Evolutionary conservation across 495 filamentous ascomycete genomes (phyloP), one percentile per base, ranked within the genome.

Genomic region (Delitschia confertaspora): DNA sequence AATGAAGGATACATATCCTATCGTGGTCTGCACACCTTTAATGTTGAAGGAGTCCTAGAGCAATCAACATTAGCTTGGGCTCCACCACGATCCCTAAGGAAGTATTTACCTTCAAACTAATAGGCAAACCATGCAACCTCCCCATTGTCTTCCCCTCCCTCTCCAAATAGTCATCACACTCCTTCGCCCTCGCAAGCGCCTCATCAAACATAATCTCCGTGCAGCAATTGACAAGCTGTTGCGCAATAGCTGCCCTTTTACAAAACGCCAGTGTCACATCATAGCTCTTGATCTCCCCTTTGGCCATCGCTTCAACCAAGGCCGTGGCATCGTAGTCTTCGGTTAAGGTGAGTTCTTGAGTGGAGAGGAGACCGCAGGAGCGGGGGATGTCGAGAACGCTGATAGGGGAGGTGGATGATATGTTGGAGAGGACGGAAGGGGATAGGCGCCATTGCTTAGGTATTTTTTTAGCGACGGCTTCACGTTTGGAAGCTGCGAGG

Each of bases 21-120:
- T 67, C 8, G 69, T 73, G 1, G 75, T 62, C 46, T 82, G 72
- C 8, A 71, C 59, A 19, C 72, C 76, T 44, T 69, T 61, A 18
- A 85, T 55, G 38, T 78, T 66, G 64, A 85, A 83, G 19, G 70
- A 69, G 49, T 85, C 82, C 51, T 85, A 82, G 17, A n/a, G n/a
- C n/a, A 10, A 2, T 13, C 2, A 35, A 35, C 18, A 2, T 9
- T 9, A 3, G 33, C 18, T n/a, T 9, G n/a, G n/a, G 16, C 16
- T 18, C 10, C 18, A 17, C 6, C 5, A 3, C 11, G 10, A 18
- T 18, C 33, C 16, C n/a, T n/a, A 17, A 2, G 2, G 4, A 32
- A 32, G 32, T 32, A 37, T 17, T 17, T 33, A 51, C 53, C 43
- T 56, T 56, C 19, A 56, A 18, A 23, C 33, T 42, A 14, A 85